Evolutionary conservation across 768 basidiomycete species (phyloP), one percentile per base, ranked within the genome.

Genomic region (Boletus sp.): DNA sequence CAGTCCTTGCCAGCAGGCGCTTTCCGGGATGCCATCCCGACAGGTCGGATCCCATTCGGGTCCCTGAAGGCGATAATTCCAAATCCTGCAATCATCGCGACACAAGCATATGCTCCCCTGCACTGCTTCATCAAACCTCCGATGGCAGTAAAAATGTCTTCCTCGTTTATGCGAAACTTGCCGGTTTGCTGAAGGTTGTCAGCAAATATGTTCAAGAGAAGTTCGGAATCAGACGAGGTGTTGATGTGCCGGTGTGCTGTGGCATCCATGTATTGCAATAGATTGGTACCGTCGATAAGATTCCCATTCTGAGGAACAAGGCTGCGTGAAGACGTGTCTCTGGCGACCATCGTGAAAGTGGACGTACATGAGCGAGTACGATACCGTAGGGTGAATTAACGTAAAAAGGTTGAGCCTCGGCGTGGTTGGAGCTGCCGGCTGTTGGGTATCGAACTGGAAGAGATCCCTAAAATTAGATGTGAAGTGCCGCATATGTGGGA

Each of bases 331-430:
- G 18, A 41, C 9, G 28, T 14, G 11, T 36, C 29, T 41, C 29
- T 4, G 35, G 20, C 1, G 36, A 33, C 17, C 30, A 18, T 18
- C 2, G 42, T 14, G 18, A 52, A 30, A 37, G 48, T 47, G 46
- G 29, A 78, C 88, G 61, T 71, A 95, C 96, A 79, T 99, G 96
- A 18, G 92, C 97, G 69, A 99, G 90, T 59, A 95, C 93, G 68
- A 99, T 96, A 50, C 97, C 97, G 72, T 98, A 99, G 4, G 97
- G 97, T n/a, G 94, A 96, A 77, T 99, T 99, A 65, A 99, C 97
- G 71, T 99, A 99, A 80, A 99, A 99, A 1, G 97, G 97, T 70
- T 99, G 97, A 8, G 97, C 95, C 71, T 99, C 97, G 11, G 96
- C 89, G 63, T 97, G 91, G 56, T 94, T 91, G 56, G 94, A 97